Conservation (phyloP, 1,284 basidiomycete genomes). For the Abortiporus biennis region DNA sequence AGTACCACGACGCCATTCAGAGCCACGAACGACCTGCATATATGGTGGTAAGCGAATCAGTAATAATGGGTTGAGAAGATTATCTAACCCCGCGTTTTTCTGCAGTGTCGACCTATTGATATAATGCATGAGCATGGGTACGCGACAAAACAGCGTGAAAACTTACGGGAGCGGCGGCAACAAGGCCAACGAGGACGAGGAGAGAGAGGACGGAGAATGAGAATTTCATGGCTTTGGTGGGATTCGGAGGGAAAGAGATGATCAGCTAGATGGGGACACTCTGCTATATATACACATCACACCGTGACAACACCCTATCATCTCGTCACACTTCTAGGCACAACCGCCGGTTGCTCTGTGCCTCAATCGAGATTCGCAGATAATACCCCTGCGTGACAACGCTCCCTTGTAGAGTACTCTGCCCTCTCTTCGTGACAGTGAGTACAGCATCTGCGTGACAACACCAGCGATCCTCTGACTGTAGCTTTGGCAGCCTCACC, state of each 20-base stretch:
- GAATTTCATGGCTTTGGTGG: slow-evolving; percentile 17
- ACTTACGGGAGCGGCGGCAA: slow-evolving; percentile 22
- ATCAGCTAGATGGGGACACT: neutral
- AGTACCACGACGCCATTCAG: slow-evolving; percentile 2
- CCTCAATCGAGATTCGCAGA: too few species aligned
- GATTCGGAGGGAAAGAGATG: slow-evolving; percentile 3
- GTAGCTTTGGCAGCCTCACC: too few species aligned
- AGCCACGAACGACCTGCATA: neutral
- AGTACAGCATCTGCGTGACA: too few species aligned
- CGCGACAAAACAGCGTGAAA: slow-evolving; percentile 1
- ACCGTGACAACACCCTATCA: too few species aligned
- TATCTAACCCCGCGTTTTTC: neutral
- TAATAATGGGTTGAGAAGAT: neutral
- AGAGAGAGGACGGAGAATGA: slow-evolving; percentile 17
- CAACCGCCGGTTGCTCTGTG: too few species aligned
- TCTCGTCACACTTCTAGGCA: too few species aligned
- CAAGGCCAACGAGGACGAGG: slow-evolving; percentile 18
- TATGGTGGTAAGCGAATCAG: neutral
- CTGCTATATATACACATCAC: too few species aligned
- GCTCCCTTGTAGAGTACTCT: too few species aligned
- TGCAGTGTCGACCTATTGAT: neutral
- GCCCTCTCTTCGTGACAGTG: too few species aligned
- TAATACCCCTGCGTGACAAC: too few species aligned
- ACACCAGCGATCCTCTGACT: too few species aligned
- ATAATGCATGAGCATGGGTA: neutral